Evolutionary conservation across 257 asterid species (phyloP), one percentile per base, ranked within the genome.

Genomic region (Rhazya stricta): DNA sequence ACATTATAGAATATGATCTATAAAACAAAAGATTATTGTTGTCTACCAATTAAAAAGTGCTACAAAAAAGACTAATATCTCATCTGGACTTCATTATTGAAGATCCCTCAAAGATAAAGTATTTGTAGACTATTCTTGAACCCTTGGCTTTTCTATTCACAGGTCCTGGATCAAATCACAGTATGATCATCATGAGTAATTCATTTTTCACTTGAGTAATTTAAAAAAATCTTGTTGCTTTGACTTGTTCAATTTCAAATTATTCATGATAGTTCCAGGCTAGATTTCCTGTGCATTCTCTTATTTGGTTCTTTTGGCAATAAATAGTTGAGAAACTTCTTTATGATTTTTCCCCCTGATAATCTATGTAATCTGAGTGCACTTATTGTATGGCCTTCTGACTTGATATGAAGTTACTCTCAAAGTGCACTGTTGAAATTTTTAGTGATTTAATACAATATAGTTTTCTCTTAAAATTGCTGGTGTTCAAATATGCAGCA

Each of bases 401-500:
- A 32, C 45, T 62, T 16, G 0, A 15, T 32, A 8, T 16, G n/a
- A 3, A 62, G 43, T 62, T 32, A 30, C 42, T 29, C 42, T 61
- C 43, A 15, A 5, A 6, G 48, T 37, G 8, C 45, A 36, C 27
- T 37, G n/a, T 21, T 19, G 30, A 65, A 63, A 8, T 19, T 29
- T 32, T 27, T 71, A 54, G 29, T 51, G 19, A 50, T 50, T 27
- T 68, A n/a, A 25, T 25, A 23, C 6, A 4, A 68, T 45, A 50
- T 18, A 32, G 9, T 71, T 71, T 50, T 34, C 15, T 71, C 48
- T 30, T 50, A 16, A 51, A 19, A 46, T 50, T 71, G 30, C 43
- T 71, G 58, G 32, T 45, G 42, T 48, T 37, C 66, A 19, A 43
- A 29, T 5, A 41, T 79, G 81, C 86, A 93, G 96, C 98, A 95